Conservation (phyloP, 257 asterid species). For the Solanum tacnaense region DNA sequence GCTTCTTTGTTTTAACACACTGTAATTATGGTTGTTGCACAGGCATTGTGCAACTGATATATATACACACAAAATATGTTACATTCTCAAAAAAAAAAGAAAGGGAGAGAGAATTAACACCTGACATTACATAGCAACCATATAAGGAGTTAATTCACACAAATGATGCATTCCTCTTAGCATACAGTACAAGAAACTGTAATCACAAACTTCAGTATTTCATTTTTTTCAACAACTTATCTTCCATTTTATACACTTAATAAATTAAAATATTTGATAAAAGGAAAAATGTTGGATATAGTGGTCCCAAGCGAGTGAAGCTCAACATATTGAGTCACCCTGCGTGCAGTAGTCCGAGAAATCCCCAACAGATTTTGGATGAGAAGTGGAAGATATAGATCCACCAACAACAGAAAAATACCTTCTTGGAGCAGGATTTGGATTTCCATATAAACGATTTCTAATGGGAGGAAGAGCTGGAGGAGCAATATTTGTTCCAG, state of each 20-base stretch:
- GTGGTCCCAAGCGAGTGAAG: neutral
- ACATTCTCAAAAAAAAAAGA: neutral
- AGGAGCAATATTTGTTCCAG: constrained; percentile 37
- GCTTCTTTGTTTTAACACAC: neutral
- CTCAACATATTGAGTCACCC: neutral
- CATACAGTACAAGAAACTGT: neutral
- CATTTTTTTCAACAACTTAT: neutral
- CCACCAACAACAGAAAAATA: neutral
- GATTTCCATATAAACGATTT: constrained; percentile 16
- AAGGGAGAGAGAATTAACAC: neutral
- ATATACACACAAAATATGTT: neutral
- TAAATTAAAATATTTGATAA: neutral
- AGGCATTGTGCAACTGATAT: neutral
- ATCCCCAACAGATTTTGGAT: neutral
- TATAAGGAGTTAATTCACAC: neutral
- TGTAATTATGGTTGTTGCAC: neutral
- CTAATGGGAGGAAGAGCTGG: constrained; percentile 4
- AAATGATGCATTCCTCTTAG: neutral
- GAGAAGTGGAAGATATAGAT: neutral
- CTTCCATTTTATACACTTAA: neutral
- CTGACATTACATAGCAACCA: neutral
- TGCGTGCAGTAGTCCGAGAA: neutral
- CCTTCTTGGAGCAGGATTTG: constrained; percentile 30
- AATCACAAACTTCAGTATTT: neutral
- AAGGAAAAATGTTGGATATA: neutral